Conservation (phyloP, 2,329 filamentous ascomycete genomes). For the Colletotrichum aenigma region DNA sequence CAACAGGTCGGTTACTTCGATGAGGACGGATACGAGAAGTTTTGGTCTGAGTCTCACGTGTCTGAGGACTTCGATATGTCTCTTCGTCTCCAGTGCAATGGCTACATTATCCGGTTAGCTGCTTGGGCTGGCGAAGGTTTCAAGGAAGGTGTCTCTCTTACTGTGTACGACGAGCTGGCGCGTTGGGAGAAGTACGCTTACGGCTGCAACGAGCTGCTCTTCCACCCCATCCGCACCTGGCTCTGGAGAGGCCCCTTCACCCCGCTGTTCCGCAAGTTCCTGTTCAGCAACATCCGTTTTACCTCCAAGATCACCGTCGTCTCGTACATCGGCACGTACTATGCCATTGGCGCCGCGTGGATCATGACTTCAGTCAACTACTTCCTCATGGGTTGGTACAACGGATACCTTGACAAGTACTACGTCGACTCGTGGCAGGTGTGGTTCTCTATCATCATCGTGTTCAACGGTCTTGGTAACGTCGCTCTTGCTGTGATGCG, state of each 20-base stretch:
- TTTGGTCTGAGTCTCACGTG: slow-evolving; percentile 81
- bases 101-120: slow-evolving; percentile 75
- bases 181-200: slow-evolving; percentile 90
- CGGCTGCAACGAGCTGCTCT: slow-evolving; percentile 82
- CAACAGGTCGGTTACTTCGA: slow-evolving; percentile 75
- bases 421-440: slow-evolving; percentile 81
- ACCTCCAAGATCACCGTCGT: slow-evolving; percentile 78
- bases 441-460: slow-evolving; percentile 80
- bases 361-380: slow-evolving; percentile 76
- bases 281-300: slow-evolving; percentile 74
- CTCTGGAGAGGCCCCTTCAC: slow-evolving; percentile 77
- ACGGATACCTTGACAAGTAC: slow-evolving; percentile 79
- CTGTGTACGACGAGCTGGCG: slow-evolving; percentile 82
- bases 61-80: slow-evolving; percentile 87
- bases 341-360: slow-evolving; percentile 79
- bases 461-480: slow-evolving; percentile 79
- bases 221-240: slow-evolving; percentile 80
- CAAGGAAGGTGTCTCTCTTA: slow-evolving; percentile 83
- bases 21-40: slow-evolving; percentile 76
- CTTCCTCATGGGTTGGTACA: slow-evolving; percentile 78
- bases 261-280: slow-evolving; percentile 75
- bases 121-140: slow-evolving; percentile 79
- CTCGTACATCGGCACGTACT: slow-evolving; percentile 81
- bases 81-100: slow-evolving; percentile 73
- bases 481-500: slow-evolving; percentile 74